Evolutionary conservation across 495 filamentous ascomycete genomes (phyloP).

Genomic region (Penicillium longicatenatum): DNA sequence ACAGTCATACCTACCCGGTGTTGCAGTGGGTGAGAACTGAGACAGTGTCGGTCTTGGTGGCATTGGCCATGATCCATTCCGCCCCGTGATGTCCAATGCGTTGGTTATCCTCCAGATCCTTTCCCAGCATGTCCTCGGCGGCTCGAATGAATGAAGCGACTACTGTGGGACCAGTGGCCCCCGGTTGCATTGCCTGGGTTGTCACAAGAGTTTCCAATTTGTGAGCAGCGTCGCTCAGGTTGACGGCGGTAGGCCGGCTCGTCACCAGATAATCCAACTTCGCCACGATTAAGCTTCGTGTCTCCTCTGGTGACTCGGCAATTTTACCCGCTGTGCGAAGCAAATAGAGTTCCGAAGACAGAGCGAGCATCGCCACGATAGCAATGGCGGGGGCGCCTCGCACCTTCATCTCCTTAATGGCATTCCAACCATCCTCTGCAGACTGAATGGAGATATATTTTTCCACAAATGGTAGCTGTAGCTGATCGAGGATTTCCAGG

Average conservation of each 20-base stretch:
- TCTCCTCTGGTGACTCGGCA: constrained; percentile 54
- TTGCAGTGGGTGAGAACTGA: constrained; percentile 95
- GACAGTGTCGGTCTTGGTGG: constrained; percentile 43
- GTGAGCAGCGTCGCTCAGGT: constrained; percentile 83
- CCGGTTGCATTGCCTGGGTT: constrained; percentile 32
- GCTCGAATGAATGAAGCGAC: constrained; percentile 67
- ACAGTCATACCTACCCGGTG: constrained; percentile 65
- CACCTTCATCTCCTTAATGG: constrained; percentile 92
- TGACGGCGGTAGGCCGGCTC: constrained; percentile 91
- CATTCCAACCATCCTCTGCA: constrained; percentile 83
- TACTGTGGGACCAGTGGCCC: constrained; percentile 49
- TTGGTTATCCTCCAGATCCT: constrained; percentile 84
- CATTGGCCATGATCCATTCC: constrained; percentile 70
- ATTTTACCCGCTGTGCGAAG: constrained; percentile 26
- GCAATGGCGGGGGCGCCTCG: constrained; percentile 95
- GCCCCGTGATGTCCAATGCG: constrained; percentile 82
- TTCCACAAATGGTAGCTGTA: constrained; percentile 83
- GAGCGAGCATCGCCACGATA: constrained; percentile 87
- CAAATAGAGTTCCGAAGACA: constrained; percentile 61
- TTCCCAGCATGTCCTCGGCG: constrained; percentile 84
- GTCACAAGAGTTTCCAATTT: constrained; percentile 67
- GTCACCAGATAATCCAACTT: constrained; percentile 81
- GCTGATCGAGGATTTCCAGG: constrained; percentile 86
- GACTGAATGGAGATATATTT: constrained; percentile 74
- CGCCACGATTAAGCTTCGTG: constrained; percentile 64